A percentile compares a stretch with the other conserved stretches of the same genome.
phyloP scores from a whole-genome alignment of 306 rosid genomes.

The Leucaena leucocephala region DNA sequence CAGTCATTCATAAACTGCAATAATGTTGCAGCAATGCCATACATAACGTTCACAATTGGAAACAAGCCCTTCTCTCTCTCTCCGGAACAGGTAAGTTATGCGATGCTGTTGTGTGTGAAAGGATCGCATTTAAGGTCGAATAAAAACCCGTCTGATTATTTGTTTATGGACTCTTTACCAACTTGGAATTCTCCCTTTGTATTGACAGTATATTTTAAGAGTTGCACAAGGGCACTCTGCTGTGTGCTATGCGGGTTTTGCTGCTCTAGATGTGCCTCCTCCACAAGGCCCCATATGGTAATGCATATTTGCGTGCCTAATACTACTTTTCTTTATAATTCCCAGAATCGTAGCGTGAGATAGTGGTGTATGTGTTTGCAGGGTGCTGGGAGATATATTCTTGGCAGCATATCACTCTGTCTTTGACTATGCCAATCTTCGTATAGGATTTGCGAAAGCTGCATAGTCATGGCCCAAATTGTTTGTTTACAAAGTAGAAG shows the following conservation, averaged over 20 bases:
- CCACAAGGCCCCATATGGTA: conserved; percentile 88
- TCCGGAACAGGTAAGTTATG: conserved; percentile 60
- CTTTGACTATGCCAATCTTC: conserved; percentile 68
- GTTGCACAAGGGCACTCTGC: conserved; percentile 52
- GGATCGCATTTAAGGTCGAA: background rate
- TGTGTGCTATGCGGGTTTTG: conserved; percentile 69
- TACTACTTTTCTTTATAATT: background rate
- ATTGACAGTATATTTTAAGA: conserved; percentile 60
- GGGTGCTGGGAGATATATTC: conserved; percentile 76
- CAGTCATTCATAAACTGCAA: conserved; percentile 63
- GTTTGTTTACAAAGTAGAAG: background rate
- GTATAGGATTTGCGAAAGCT: conserved; percentile 74
- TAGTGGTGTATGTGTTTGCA: conserved; percentile 42
- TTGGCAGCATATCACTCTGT: conserved; percentile 76
- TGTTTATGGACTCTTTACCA: conserved; percentile 1
- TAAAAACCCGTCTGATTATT: conserved; percentile 5
- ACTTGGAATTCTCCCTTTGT: conserved; percentile 13
- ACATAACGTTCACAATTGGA: conserved; percentile 59
- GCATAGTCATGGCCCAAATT: conserved; percentile 35
- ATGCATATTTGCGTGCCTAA: conserved; percentile 1
- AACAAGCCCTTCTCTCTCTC: conserved; percentile 63
- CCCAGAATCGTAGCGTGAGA: conserved; percentile 11
- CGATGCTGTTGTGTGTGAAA: background rate
- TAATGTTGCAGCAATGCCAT: conserved; percentile 51
- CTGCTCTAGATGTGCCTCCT: conserved; percentile 68